A percentile compares a stretch with the other conserved stretches of the same genome.
Evolutionary conservation across 805 yeast genomes (phyloP).

Genomic region (Schwanniomyces pseudopolymorphus): DNA sequence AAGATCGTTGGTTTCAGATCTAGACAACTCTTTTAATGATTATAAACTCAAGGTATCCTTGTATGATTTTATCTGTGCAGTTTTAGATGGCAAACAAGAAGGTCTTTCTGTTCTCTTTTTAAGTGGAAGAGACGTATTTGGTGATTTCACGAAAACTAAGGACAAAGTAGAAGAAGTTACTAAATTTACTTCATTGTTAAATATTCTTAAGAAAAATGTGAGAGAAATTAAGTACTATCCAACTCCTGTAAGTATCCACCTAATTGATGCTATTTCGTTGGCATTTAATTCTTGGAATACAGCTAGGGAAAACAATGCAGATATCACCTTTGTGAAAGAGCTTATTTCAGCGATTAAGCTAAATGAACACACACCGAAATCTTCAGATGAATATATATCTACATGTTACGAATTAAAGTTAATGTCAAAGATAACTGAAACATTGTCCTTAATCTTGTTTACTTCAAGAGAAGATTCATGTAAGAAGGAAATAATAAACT

Average conservation of each 20-base stretch:
- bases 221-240: slow-evolving; percentile 55
- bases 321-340: slow-evolving; percentile 44
- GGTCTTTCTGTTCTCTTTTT: slow-evolving; percentile 72
- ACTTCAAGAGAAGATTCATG: slow-evolving; percentile 48
- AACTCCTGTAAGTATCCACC: slow-evolving; percentile 59
- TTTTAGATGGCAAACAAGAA: slow-evolving; percentile 71
- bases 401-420: slow-evolving; percentile 56
- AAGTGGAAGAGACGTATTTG: slow-evolving; percentile 55
- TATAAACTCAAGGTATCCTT: slow-evolving; percentile 52
- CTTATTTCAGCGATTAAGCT: slow-evolving; percentile 36
- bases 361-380: slow-evolving; percentile 12
- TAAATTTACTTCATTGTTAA: slow-evolving; percentile 44
- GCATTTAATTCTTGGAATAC: slow-evolving; percentile 81
- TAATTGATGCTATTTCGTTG: slow-evolving; percentile 69
- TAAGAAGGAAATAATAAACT: slow-evolving; percentile 40
- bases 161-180: slow-evolving; percentile 18
- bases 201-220: slow-evolving; percentile 55
- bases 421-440: slow-evolving; percentile 69
- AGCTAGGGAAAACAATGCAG: slow-evolving; percentile 52
- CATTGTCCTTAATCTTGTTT: slow-evolving; percentile 69
- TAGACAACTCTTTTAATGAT: slow-evolving; percentile 56
- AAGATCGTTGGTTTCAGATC: slow-evolving; percentile 57
- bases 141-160: slow-evolving; percentile 22
- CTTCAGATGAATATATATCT: slow-evolving; percentile 25
- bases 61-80: slow-evolving; percentile 64